Evolutionary conservation across 208 protist genomes (phyloP).

Genomic region (Trypanosoma platydactyli): DNA sequence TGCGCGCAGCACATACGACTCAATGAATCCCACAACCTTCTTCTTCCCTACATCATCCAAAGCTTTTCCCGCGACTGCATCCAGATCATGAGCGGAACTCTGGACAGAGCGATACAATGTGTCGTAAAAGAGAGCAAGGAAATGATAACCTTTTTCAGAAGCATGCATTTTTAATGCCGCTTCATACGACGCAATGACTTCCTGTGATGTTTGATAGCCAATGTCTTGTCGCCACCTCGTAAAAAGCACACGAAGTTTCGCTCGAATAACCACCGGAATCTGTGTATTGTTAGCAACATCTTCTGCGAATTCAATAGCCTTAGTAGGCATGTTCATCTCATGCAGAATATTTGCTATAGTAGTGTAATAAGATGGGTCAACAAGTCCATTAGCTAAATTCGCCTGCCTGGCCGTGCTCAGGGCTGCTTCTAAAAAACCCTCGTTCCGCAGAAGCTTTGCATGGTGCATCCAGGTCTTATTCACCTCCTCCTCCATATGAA

Average conservation of each 20-base stretch:
- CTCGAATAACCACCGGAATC: conserved; percentile 36
- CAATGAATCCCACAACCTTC: conserved; percentile 40
- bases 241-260: conserved; percentile 72
- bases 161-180: conserved; percentile 51
- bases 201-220: conserved; percentile 66
- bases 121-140: conserved; percentile 94
- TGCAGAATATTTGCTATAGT: conserved; percentile 86
- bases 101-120: conserved; percentile 48
- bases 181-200: conserved; percentile 84
- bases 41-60: conserved; percentile 18
- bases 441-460: conserved; percentile 77
- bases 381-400: conserved; percentile 29
- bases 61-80: neutral
- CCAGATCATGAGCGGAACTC: neutral
- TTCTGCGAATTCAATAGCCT: conserved; percentile 84
- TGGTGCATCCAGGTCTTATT: conserved; percentile 80
- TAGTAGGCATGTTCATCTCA: conserved; percentile 68
- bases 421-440: conserved; percentile 74
- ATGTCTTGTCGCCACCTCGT: conserved; percentile 82
- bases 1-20: conserved; percentile 48
- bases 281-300: conserved; percentile 28
- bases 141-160: conserved; percentile 91
- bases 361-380: conserved; percentile 54
- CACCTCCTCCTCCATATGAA: conserved; percentile 55
- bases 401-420: conserved; percentile 70